Percentiles rank a stretch among this genome's conserved stretches.
Evolutionary conservation across 805 yeast genomes (phyloP).

Genomic region (Saccharomycopsis olivae): DNA sequence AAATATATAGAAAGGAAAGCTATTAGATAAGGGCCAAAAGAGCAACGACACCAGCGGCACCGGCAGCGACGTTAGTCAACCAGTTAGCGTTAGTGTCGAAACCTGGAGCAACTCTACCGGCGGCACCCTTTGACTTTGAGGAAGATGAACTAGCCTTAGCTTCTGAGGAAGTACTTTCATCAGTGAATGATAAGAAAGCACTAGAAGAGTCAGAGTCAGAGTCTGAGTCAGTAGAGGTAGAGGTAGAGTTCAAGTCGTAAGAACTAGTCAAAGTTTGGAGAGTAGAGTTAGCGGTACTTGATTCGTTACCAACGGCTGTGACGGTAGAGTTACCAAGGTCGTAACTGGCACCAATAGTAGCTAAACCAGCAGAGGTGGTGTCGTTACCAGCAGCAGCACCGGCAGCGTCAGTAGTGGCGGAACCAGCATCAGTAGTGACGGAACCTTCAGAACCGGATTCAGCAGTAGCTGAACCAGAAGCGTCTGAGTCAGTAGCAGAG

Average conservation of each 20-base stretch:
- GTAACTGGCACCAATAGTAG: not conserved
- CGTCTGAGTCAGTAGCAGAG: conserved; percentile 12
- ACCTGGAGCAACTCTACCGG: conserved; percentile 36
- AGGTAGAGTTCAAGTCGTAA: conserved; percentile 9
- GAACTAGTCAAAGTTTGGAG: conserved; percentile 6
- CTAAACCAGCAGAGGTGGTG: not conserved
- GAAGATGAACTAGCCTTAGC: conserved; percentile 20
- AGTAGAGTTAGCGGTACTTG: not conserved
- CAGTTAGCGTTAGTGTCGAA: conserved; percentile 18
- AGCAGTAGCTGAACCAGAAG: conserved; percentile 5
- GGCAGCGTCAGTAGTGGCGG: conserved; percentile 4
- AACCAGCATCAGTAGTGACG: conserved; percentile 3
- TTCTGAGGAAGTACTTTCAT: conserved; percentile 19
- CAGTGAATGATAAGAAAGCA: not conserved
- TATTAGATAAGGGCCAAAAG: conserved; percentile 18
- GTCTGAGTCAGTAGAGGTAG: conserved; percentile 1
- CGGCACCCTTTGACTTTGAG: conserved; percentile 33
- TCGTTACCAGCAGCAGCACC: not conserved
- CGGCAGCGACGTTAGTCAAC: conserved; percentile 21
- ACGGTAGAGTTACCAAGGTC: no score
- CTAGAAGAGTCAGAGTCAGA: conserved; percentile 2
- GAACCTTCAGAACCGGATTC: conserved; percentile 1
- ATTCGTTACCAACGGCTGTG: no score
- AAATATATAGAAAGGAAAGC: not conserved
- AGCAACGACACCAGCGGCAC: conserved; percentile 29